A percentile compares a stretch with the other conserved stretches of the same genome.
phyloP scores from a whole-genome alignment of 2,329 filamentous ascomycete genomes.

The Fusarium chuoi region DNA sequence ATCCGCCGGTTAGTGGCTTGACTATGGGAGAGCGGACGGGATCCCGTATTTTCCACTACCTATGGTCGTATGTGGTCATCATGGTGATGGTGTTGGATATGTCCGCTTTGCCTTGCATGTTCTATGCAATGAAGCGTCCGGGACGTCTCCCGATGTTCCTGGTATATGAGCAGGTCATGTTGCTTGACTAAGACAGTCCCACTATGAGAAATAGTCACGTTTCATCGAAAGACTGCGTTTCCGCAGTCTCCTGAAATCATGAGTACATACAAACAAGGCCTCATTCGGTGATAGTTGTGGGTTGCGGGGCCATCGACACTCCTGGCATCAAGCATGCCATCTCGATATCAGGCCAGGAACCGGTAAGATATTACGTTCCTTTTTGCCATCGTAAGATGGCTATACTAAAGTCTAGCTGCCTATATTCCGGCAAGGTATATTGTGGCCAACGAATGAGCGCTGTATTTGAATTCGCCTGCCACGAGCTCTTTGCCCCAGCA shows the following conservation, averaged over 20 bases:
- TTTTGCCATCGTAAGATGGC: neutral
- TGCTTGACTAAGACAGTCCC: neutral
- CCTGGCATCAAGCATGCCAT: constrained; percentile 1
- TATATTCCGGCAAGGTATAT: neutral
- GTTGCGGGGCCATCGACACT: neutral
- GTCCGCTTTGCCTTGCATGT: neutral
- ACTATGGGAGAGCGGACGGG: constrained; percentile 36
- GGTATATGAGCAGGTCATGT: neutral
- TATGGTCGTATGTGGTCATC: constrained; percentile 31
- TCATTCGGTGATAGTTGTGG: neutral
- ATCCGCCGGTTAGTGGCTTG: constrained; percentile 33
- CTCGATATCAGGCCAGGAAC: neutral
- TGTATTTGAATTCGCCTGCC: neutral
- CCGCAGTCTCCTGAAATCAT: neutral
- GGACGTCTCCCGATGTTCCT: constrained; percentile 17
- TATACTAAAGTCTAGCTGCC: neutral
- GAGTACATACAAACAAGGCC: neutral
- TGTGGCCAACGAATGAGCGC: neutral
- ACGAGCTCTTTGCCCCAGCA: neutral
- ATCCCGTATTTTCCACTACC: constrained; percentile 39
- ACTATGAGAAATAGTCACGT: neutral
- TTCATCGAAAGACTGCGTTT: neutral
- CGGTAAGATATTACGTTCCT: neutral
- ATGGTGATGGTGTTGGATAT: neutral
- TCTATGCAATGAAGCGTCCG: neutral